These are phyloP conservation scores for Cladophialophora immunda DNA, from an alignment of 2,329 filamentous ascomycete genomes.

Conservation along the genomic window DNA sequence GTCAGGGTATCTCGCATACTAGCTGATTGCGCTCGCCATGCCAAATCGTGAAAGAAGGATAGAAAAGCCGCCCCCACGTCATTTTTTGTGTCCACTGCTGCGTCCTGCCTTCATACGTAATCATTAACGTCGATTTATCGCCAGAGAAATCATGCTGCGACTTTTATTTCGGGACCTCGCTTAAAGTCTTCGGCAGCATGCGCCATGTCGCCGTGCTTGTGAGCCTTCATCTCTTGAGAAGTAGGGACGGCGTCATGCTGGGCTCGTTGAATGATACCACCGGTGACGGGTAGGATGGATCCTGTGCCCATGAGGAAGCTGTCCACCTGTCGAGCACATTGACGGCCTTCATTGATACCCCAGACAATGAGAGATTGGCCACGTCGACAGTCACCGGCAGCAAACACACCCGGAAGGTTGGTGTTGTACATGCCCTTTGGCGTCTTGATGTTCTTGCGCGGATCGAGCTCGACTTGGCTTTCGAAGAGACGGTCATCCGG, in stretches of 20 bases:
- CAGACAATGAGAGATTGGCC: constrained; percentile 97
- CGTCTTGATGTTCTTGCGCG: constrained; percentile 96
- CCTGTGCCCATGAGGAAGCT: constrained; percentile 78
- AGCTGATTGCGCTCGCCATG: constrained; percentile 21
- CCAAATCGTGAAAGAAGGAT: constrained; percentile 22
- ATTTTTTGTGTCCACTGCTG: constrained; percentile 8
- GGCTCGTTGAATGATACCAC: constrained; percentile 87
- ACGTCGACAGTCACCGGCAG: constrained; percentile 92
- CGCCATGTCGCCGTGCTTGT: constrained; percentile 37
- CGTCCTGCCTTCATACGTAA: constrained; percentile 8
- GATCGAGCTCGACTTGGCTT: constrained; percentile 88
- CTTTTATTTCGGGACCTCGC: constrained; percentile 30
- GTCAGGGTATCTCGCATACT: constrained; percentile 21
- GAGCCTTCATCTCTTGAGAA: constrained; percentile 30
- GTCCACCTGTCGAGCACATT: constrained; percentile 91
- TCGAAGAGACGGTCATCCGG: constrained; percentile 89
- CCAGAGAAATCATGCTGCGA: constrained; percentile 20
- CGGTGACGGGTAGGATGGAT: constrained; percentile 85
- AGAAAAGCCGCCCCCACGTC: constrained; percentile 19
- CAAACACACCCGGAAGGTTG: constrained; percentile 87
- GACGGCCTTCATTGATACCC: constrained; percentile 97
- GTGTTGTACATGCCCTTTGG: constrained; percentile 86
- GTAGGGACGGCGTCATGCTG: constrained; percentile 58
- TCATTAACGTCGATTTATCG: neutral
- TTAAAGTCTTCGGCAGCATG: constrained; percentile 36